Conservation (phyloP, 495 filamentous ascomycete species). For the Hypoxylon trugodes region DNA sequence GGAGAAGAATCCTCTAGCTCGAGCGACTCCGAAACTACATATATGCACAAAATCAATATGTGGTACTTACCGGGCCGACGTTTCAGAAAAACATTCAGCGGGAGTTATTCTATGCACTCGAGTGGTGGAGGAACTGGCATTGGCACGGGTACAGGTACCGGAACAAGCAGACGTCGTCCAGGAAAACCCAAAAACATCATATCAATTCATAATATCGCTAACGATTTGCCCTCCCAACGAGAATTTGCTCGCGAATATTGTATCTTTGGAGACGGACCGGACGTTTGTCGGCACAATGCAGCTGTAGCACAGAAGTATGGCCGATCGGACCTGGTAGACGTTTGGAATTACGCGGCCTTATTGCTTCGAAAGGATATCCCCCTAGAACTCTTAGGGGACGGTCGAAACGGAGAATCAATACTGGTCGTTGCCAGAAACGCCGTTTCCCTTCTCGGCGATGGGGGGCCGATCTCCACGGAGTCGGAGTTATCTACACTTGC, state of each 20-base stretch:
- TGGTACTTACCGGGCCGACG: constrained; percentile 56
- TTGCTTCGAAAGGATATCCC: constrained; percentile 80
- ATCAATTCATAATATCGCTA: constrained; percentile 72
- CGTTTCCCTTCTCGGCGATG: constrained; percentile 53
- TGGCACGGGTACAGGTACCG: constrained; percentile 61
- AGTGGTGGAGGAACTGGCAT: constrained; percentile 62
- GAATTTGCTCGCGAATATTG: constrained; percentile 79
- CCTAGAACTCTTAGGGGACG: constrained; percentile 62
- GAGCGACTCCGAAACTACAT: constrained; percentile 75
- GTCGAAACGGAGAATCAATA: constrained; percentile 62
- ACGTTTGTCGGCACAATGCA: constrained; percentile 85
- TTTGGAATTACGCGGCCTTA: constrained; percentile 83
- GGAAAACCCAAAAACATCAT: constrained; percentile 64
- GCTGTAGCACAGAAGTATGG: constrained; percentile 77
- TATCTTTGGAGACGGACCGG: constrained; percentile 81
- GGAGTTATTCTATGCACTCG: constrained; percentile 57
- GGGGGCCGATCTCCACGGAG: constrained; percentile 2
- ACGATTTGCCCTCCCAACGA: constrained; percentile 77
- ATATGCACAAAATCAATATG: constrained; percentile 58
- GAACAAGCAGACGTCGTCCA: constrained; percentile 52
- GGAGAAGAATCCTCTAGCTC: constrained; percentile 71
- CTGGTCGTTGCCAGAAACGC: constrained; percentile 68
- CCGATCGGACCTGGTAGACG: constrained; percentile 75
- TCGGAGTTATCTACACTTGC: constrained; percentile 45
- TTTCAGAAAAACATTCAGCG: constrained; percentile 56